Conservation (phyloP, 768 basidiomycete genomes). For the Rhodotorula graminis region DNA sequence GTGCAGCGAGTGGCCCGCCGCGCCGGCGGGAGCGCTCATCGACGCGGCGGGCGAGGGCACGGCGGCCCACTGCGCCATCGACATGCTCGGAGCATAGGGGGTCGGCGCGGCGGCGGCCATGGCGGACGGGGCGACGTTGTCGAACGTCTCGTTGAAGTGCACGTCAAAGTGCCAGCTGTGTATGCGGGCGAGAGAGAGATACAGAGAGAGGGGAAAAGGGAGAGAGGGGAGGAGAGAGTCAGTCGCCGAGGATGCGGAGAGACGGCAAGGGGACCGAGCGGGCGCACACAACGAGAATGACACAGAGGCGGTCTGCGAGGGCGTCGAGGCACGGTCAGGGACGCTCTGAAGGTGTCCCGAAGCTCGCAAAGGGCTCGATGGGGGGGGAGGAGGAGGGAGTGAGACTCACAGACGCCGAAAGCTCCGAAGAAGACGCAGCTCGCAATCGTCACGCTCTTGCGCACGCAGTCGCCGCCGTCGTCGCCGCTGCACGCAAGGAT, state of each 20-base stretch:
- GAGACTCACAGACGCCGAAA: conserved; percentile 13
- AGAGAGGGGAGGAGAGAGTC: too few relatives aligned
- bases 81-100: too few relatives aligned
- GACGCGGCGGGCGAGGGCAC: not conserved
- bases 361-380: too few relatives aligned
- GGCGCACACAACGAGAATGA: not conserved
- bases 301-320: conserved; percentile 5
- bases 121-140: too few relatives aligned
- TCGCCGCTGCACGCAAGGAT: not conserved
- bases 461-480: not conserved
- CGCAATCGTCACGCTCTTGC: conserved; percentile 1
- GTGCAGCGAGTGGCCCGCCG: not conserved
- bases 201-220: too few relatives aligned
- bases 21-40: too few relatives aligned
- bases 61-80: not conserved
- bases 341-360: rapidly evolving
- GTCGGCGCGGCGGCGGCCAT: too few relatives aligned
- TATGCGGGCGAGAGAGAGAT: too few relatives aligned
- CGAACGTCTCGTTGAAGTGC: conserved; percentile 1
- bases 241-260: not conserved
- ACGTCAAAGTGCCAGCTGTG: conserved; percentile 7
- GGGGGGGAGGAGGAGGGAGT: not conserved
- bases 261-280: not conserved
- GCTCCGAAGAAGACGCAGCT: conserved; percentile 5
- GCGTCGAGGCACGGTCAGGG: too few relatives aligned